phyloP scores from a whole-genome alignment of 1,284 basidiomycete species.

The Sporisorium scitamineum region DNA sequence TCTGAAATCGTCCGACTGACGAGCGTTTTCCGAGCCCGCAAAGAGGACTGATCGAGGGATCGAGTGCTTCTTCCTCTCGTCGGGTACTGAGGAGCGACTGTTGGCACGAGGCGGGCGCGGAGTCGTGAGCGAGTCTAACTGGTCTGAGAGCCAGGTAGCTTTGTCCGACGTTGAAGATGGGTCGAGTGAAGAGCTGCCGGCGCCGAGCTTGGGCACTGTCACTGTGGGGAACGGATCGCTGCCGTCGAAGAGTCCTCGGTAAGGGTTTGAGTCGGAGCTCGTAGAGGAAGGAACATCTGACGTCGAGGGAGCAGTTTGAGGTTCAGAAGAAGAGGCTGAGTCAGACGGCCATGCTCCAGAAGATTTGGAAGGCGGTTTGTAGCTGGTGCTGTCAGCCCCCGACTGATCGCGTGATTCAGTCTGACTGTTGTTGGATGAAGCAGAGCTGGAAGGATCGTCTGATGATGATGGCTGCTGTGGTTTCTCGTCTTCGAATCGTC shows the following conservation, averaged over 20 bases:
- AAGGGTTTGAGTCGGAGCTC: conserved; percentile 22
- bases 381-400: not conserved
- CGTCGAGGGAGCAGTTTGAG: not conserved
- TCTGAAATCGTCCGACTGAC: conserved; percentile 22
- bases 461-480: not conserved
- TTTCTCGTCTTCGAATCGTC: conserved; percentile 23
- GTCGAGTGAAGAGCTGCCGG: not conserved
- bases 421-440: not conserved
- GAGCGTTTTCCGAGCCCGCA: conserved; percentile 27
- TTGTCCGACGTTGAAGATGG: not conserved
- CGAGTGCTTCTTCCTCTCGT: conserved; percentile 11
- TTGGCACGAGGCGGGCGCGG: conserved; percentile 7
- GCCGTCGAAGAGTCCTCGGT: conserved; percentile 37
- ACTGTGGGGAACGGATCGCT: conserved; percentile 38
- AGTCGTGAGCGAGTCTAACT: conserved; percentile 36
- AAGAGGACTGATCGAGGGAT: conserved; percentile 48
- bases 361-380: conserved; percentile 24
- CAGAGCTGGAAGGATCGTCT: conserved; percentile 8
- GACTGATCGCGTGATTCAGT: not conserved
- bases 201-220: not conserved
- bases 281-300: conserved; percentile 1
- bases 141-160: conserved; percentile 34
- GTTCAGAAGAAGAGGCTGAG: not conserved
- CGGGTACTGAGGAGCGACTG: not conserved
- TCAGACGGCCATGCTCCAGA: conserved; percentile 29